Evolutionary conservation across 2,329 filamentous ascomycete species (phyloP).

Genomic region (Xylaria sp.): DNA sequence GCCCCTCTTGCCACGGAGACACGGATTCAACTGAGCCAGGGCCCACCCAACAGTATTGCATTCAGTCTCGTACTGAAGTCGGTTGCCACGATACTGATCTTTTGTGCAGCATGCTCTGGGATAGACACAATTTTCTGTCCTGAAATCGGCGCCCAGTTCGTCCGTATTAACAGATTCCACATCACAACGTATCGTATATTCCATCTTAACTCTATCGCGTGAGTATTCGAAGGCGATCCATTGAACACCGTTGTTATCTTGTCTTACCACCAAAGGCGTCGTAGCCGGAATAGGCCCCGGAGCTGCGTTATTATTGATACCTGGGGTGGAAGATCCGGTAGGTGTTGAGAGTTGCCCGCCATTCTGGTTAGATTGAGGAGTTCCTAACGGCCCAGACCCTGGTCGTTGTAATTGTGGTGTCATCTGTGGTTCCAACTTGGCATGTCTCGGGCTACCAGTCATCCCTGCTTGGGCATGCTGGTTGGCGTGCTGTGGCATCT

Average conservation of each 20-base stretch:
- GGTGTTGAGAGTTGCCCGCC: constrained; percentile 52
- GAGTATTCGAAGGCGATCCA: constrained; percentile 99
- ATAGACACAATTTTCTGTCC: constrained; percentile 98
- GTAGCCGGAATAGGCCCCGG: constrained; percentile 97
- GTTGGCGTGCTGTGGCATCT: constrained; percentile 63
- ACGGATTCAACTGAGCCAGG: constrained; percentile 88
- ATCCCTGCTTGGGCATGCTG: constrained; percentile 62
- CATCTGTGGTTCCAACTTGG: constrained; percentile 68
- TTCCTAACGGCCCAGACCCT: constrained; percentile 54
- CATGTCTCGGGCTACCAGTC: constrained; percentile 64
- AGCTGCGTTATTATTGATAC: constrained; percentile 85
- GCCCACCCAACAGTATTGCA: constrained; percentile 99
- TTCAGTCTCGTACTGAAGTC: constrained; percentile 95
- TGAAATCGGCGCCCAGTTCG: constrained; percentile 84
- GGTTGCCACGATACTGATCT: constrained; percentile 95
- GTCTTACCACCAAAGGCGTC: constrained; percentile 89
- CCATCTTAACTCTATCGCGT: constrained; percentile 96
- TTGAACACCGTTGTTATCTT: constrained; percentile 95
- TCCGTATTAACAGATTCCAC: constrained; percentile 96
- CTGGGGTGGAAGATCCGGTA: constrained; percentile 52
- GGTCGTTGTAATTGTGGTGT: constrained; percentile 67
- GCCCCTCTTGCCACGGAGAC: constrained; percentile 88
- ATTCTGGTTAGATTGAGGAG: constrained; percentile 53
- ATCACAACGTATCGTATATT: constrained; percentile 97
- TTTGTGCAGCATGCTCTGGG: constrained; percentile 93